phyloP scores from a whole-genome alignment of 495 filamentous ascomycete genomes.

The Tuber aestivum region DNA sequence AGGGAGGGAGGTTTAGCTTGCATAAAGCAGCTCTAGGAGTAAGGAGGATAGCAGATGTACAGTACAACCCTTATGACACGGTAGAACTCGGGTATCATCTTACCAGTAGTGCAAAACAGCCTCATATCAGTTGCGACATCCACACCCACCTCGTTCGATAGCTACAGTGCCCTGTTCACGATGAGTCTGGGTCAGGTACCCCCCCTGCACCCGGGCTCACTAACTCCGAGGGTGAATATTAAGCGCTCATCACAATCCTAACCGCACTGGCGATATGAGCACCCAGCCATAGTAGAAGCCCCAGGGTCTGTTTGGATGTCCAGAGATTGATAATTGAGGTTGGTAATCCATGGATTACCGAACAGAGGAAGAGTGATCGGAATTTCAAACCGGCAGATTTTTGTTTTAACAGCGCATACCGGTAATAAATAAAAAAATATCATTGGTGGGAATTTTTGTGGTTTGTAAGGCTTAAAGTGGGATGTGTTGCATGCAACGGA shows the following conservation, averaged over 20 bases:
- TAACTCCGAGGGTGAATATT: neutral
- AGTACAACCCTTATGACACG: neutral
- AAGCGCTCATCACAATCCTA: neutral
- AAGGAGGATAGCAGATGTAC: neutral
- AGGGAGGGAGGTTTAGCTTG: neutral
- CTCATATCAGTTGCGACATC: neutral
- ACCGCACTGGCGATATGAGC: neutral
- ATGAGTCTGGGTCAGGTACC: neutral
- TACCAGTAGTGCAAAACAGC: neutral
- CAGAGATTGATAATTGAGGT: too few relatives aligned
- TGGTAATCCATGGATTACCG: too few relatives aligned
- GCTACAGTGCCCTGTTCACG: neutral
- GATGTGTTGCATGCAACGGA: too few relatives aligned
- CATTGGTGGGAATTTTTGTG: too few relatives aligned
- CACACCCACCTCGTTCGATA: neutral
- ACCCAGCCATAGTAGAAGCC: neutral
- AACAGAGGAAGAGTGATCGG: too few relatives aligned
- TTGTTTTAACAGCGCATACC: too few relatives aligned
- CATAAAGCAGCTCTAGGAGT: neutral
- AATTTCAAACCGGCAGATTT: too few relatives aligned
- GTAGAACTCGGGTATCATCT: neutral
- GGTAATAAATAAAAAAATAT: too few relatives aligned
- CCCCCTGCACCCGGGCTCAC: neutral
- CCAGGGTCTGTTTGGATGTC: too few relatives aligned
- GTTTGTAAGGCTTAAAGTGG: too few relatives aligned